Conservation (phyloP, 2,329 filamentous ascomycete genomes). For the Trichoderma brevicompactum region DNA sequence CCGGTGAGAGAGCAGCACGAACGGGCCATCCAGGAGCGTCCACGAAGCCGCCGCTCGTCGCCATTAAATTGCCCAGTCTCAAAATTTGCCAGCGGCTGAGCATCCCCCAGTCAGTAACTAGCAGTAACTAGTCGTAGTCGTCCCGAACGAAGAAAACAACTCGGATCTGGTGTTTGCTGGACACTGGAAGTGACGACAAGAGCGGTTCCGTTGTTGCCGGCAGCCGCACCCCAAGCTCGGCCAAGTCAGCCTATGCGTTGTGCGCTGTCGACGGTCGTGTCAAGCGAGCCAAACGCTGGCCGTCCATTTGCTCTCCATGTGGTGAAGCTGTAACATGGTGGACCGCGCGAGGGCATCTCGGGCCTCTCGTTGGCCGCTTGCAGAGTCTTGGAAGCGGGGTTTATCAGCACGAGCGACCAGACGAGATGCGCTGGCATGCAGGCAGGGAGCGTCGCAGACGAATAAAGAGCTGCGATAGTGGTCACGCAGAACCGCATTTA, state of each 20-base stretch:
- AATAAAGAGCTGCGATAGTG: slow-evolving; percentile 20
- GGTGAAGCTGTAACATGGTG: slow-evolving; percentile 27
- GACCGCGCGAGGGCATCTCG: slow-evolving; percentile 23
- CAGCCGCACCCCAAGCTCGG: slow-evolving; percentile 16
- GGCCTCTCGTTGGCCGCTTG: slow-evolving; percentile 22
- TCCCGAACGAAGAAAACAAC: slow-evolving; percentile 24
- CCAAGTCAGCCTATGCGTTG: slow-evolving; percentile 26
- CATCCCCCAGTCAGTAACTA: neutral
- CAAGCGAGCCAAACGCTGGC: slow-evolving; percentile 23
- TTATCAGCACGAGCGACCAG: slow-evolving; percentile 25
- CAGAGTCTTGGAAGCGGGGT: slow-evolving; percentile 26
- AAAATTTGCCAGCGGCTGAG: slow-evolving; percentile 2
- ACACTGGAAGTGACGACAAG: neutral
- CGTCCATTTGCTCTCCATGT: slow-evolving; percentile 15
- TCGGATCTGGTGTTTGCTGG: slow-evolving; percentile 14
- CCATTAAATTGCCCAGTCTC: slow-evolving; percentile 5
- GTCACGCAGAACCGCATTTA: slow-evolving; percentile 27
- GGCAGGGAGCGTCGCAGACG: slow-evolving; percentile 27
- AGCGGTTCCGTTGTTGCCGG: slow-evolving; percentile 13
- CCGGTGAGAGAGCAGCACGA: neutral
- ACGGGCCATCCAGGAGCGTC: neutral
- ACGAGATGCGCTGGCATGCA: slow-evolving; percentile 29
- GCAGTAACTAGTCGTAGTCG: slow-evolving; percentile 1
- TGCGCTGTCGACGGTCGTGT: slow-evolving; percentile 22
- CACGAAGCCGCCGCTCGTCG: slow-evolving; percentile 1